Percentiles rank a stretch among this genome's conserved stretches.
phyloP scores from a whole-genome alignment of 768 basidiomycete genomes.

The Inosperma sp. region DNA sequence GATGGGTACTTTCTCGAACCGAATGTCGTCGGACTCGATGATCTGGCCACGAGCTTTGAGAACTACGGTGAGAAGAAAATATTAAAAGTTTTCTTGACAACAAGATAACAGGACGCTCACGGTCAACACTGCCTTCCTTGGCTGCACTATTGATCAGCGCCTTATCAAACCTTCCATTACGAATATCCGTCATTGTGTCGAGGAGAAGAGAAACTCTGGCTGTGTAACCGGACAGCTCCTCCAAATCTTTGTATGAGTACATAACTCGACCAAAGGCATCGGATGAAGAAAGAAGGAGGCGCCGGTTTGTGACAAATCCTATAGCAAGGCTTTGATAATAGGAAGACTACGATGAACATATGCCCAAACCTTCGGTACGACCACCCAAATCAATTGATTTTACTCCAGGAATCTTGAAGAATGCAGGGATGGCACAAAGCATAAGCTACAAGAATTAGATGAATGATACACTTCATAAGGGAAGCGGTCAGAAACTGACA shows the following conservation, averaged over 20 bases:
- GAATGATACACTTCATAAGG: not conserved
- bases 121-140: constrained; percentile 67
- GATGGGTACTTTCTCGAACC: constrained; percentile 90
- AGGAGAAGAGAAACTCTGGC: constrained; percentile 84
- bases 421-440: constrained; percentile 91
- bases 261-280: constrained; percentile 95
- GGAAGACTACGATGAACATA: not conserved
- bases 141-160: constrained; percentile 72
- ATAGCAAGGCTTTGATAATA: constrained; percentile 3
- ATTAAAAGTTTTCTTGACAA: not conserved
- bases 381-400: constrained; percentile 67
- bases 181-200: constrained; percentile 86
- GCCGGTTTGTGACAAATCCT: constrained; percentile 97
- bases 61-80: constrained; percentile 41
- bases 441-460: constrained; percentile 47
- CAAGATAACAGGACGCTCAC: constrained; percentile 40
- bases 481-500: constrained; percentile 38
- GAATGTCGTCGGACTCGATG: constrained; percentile 82
- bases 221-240: constrained; percentile 95
- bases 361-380: constrained; percentile 73
- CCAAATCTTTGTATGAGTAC: constrained; percentile 96
- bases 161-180: constrained; percentile 83
- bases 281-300: constrained; percentile 82
- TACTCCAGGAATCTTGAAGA: constrained; percentile 78
- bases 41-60: constrained; percentile 74